Conservation (phyloP, 768 basidiomycete species). For the Cystobasidiopsis lactophilus region DNA sequence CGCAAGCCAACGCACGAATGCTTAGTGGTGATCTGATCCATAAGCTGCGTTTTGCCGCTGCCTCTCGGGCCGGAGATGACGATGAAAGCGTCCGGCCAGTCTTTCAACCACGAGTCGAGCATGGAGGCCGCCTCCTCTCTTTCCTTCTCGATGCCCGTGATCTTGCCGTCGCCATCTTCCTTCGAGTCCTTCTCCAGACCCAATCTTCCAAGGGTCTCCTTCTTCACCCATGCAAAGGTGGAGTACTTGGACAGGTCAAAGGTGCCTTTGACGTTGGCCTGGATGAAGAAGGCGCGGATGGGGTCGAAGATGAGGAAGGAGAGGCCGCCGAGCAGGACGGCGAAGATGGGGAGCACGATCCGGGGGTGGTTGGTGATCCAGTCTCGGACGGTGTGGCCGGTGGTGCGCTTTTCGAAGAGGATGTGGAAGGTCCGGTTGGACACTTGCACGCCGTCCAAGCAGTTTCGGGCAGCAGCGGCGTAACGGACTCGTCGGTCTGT, state of each 20-base stretch:
- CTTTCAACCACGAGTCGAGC: constrained; percentile 48
- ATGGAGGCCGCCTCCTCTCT: constrained; percentile 50
- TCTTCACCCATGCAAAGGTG: constrained; percentile 53
- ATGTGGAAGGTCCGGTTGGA: constrained; percentile 12
- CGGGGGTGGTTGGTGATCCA: constrained; percentile 75
- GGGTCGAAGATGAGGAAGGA: constrained; percentile 93
- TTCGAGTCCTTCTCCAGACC: not conserved
- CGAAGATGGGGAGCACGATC: constrained; percentile 52
- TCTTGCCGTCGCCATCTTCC: constrained; percentile 11
- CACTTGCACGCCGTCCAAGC: constrained; percentile 35
- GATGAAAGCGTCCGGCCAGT: constrained; percentile 29
- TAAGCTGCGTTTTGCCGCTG: constrained; percentile 26
- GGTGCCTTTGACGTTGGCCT: constrained; percentile 60
- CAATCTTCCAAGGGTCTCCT: constrained; percentile 35
- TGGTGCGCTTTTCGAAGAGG: constrained; percentile 13
- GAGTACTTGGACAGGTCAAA: constrained; percentile 52
- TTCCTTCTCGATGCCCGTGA: constrained; percentile 53
- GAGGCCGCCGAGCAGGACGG: constrained; percentile 71
- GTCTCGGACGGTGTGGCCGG: constrained; percentile 40
- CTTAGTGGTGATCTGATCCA: constrained; percentile 22
- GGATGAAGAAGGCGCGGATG: constrained; percentile 58
- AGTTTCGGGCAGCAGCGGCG: constrained; percentile 64
- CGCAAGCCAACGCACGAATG: constrained; percentile 21
- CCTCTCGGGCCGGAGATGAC: constrained; percentile 17
- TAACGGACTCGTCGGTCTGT: constrained; percentile 41